Base-by-base conservation (phyloP, 2,329 filamentous ascomycete species). In the Colletotrichum sp. region DNA sequence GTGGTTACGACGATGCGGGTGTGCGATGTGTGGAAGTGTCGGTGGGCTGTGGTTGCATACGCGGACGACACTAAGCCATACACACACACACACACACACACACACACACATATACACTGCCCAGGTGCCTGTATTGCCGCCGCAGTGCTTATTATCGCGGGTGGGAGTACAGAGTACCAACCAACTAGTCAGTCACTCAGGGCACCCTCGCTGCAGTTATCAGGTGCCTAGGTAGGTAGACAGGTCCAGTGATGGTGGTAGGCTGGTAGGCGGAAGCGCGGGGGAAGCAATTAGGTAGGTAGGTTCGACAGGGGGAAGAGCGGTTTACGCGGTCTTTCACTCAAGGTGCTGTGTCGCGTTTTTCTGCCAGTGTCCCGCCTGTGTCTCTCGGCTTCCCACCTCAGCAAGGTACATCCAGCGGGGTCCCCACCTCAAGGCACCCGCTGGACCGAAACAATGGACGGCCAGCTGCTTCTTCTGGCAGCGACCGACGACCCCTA, bases 1-100 rank as follows among this genome's bases (percentile, higher is more conserved):
- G 31, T 16, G 82, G 71, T 83, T 77, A 4, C 58, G 75, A 34
- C 78, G 78, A 27, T 33, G 57, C 27, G 38, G 33, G 65, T 51
- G 57, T 54, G 61, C 59, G 61, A 55, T 65, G 67, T 43, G 61
- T 63, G 36, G 66, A 47, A 47, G 51, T 33, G 58, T 55, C 67
- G 67, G 58, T 68, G 34, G 55, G 36, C 27, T 67, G 69, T 34
- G 36, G 58, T 63, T 55, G 59, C 27, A 64, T 58, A 69, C 59
- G 70, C 59, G 58, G 70, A 69, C 70, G 66, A 57, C 66, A 69
- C 66, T 69, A 51, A 63, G 38, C 36, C 61, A 34, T 18, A 43
- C 58, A 34, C 31, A 18, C 31, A 21, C 34, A 29, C 18, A 43
- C 38, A n/a, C 36, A 36, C n/a, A 47, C 33, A 38, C 58, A 36